These are phyloP conservation scores for Rhizopogon vesiculosus DNA, from an alignment of 768 basidiomycete genomes.

Conservation along the genomic window DNA sequence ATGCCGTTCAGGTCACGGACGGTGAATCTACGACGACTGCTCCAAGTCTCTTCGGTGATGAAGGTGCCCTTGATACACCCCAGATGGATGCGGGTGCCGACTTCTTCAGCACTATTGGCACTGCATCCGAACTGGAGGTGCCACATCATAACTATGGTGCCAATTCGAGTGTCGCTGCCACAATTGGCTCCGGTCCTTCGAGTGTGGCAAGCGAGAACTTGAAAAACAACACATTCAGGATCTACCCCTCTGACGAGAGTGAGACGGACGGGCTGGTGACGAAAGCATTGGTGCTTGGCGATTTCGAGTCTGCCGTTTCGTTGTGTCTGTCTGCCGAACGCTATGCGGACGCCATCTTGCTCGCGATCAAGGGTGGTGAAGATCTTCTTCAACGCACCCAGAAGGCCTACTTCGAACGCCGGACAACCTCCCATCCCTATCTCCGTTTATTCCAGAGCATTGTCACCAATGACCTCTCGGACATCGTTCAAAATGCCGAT, in stretches of 20 bases:
- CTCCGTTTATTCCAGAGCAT: conserved; percentile 93
- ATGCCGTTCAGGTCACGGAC: conserved; percentile 57
- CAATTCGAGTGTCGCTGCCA: conserved; percentile 93
- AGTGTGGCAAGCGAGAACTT: conserved; percentile 70
- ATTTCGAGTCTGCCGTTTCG: conserved; percentile 88
- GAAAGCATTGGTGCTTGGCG: conserved; percentile 92
- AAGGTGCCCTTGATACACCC: conserved; percentile 55
- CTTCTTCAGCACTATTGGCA: conserved; percentile 82
- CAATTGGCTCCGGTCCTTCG: conserved; percentile 86
- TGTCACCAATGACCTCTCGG: conserved; percentile 85
- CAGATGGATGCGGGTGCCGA: conserved; percentile 67
- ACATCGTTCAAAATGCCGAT: conserved; percentile 96
- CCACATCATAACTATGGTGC: conserved; percentile 77
- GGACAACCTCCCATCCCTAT: conserved; percentile 74
- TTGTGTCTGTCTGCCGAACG: conserved; percentile 86
- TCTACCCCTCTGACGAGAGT: conserved; percentile 83
- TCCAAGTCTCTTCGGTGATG: conserved; percentile 85
- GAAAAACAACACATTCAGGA: conserved; percentile 83
- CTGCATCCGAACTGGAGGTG: conserved; percentile 52
- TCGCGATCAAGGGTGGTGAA: conserved; percentile 87
- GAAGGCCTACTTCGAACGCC: conserved; percentile 87
- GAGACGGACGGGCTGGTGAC: conserved; percentile 87
- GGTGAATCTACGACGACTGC: conserved; percentile 83
- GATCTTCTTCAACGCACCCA: conserved; percentile 86
- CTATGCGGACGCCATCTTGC: conserved; percentile 91